Conservation (phyloP, 306 rosid genomes). For the Abrus pulchellus region DNA sequence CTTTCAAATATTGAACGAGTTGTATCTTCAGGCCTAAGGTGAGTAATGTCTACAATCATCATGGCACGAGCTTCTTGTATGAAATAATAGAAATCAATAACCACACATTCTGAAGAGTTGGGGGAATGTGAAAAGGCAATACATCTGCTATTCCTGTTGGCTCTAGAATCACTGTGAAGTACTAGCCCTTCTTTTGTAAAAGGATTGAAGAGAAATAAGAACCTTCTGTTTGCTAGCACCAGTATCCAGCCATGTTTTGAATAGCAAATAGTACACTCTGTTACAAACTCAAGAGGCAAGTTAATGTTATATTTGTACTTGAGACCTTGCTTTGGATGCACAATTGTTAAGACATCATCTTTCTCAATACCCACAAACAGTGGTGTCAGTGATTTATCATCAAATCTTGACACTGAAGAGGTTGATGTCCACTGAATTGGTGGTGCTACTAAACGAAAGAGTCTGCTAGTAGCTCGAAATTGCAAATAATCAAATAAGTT, state of each 20-base stretch:
- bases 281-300: background rate
- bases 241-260: slow-evolving; percentile 35
- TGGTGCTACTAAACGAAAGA: no score
- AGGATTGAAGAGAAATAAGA: slow-evolving; percentile 7
- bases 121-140: slow-evolving; percentile 21
- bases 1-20: no score
- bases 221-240: background rate
- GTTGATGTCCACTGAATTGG: no score
- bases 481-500: background rate
- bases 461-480: no score
- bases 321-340: slow-evolving; percentile 20
- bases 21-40: background rate
- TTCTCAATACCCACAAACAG: background rate
- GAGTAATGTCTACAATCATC: background rate
- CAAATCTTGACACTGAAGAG: background rate
- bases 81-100: background rate
- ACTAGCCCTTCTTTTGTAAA: background rate
- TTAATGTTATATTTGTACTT: background rate
- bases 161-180: background rate
- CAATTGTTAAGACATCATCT: slow-evolving; percentile 16
- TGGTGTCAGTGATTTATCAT: slow-evolving; percentile 9
- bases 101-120: background rate
- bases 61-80: no score
- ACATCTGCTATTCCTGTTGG: background rate
- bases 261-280: background rate